Conservation (phyloP, 2,329 filamentous ascomycete genomes). For the Emmonsia crescens region DNA sequence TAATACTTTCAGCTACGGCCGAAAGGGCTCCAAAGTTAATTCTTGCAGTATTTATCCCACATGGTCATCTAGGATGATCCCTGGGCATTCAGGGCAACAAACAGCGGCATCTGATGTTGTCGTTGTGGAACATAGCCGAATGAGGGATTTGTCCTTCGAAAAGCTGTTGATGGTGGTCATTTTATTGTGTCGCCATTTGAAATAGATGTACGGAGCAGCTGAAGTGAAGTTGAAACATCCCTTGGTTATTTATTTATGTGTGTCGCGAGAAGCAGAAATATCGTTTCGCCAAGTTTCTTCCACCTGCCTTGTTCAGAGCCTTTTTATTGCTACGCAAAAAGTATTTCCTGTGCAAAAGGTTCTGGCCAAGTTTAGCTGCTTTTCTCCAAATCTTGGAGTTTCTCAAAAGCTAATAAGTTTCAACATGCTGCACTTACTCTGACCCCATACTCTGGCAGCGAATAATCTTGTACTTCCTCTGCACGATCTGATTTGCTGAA, state of each 20-base stretch:
- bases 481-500: not conserved
- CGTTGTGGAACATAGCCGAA: not conserved
- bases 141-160: not conserved
- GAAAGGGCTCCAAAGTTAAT: not conserved
- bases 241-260: too few relatives aligned
- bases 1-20: not conserved
- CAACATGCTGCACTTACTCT: not conserved
- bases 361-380: too few relatives aligned
- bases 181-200: not conserved
- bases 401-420: not conserved
- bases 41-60: not conserved
- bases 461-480: not conserved
- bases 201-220: not conserved
- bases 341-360: too few relatives aligned
- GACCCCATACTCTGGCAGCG: not conserved
- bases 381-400: not conserved
- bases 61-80: not conserved
- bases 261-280: not conserved
- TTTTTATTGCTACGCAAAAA: not conserved
- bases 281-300: not conserved
- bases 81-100: not conserved
- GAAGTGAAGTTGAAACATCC: too few relatives aligned
- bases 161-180: not conserved
- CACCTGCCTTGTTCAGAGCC: not conserved
- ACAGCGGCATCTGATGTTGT: not conserved